Conservation (phyloP, 805 yeast species). For the Wickerhamomyces bovis region DNA sequence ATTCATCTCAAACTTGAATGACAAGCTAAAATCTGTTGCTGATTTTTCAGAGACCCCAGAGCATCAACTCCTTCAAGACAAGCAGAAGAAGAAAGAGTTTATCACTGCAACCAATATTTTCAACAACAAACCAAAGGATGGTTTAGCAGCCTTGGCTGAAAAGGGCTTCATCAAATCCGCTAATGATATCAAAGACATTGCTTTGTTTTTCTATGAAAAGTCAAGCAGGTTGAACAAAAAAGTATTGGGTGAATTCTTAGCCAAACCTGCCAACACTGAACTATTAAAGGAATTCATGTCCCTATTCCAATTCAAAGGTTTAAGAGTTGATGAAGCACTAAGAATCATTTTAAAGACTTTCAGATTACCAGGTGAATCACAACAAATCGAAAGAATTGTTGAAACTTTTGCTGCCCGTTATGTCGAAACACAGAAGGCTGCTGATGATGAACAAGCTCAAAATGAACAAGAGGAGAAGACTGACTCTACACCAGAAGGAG, state of each 20-base stretch:
- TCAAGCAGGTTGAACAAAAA: conserved; percentile 84
- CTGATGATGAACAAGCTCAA: conserved; percentile 16
- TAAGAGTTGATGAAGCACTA: conserved; percentile 90
- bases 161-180: conserved; percentile 54
- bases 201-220: conserved; percentile 67
- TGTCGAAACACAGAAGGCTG: conserved; percentile 34
- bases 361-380: conserved; percentile 95
- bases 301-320: conserved; percentile 65
- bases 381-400: conserved; percentile 88
- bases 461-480: conserved; percentile 5
- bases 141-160: conserved; percentile 58
- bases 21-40: conserved; percentile 27
- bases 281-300: conserved; percentile 60
- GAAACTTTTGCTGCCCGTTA: conserved; percentile 82
- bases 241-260: conserved; percentile 77
- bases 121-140: conserved; percentile 74
- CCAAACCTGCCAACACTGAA: conserved; percentile 62
- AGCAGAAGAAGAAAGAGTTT: conserved; percentile 61
- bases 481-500: conserved; percentile 26
- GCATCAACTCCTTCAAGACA: conserved; percentile 24
- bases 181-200: conserved; percentile 55
- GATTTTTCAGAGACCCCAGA: conserved; percentile 14
- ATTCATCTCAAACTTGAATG: conserved; percentile 57
- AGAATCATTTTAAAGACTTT: conserved; percentile 76
- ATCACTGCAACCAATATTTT: conserved; percentile 69